Evolutionary conservation across 2,329 filamentous ascomycete species (phyloP), one percentile per base, ranked within the genome.

Genomic region (Periconia macrospinosa): DNA sequence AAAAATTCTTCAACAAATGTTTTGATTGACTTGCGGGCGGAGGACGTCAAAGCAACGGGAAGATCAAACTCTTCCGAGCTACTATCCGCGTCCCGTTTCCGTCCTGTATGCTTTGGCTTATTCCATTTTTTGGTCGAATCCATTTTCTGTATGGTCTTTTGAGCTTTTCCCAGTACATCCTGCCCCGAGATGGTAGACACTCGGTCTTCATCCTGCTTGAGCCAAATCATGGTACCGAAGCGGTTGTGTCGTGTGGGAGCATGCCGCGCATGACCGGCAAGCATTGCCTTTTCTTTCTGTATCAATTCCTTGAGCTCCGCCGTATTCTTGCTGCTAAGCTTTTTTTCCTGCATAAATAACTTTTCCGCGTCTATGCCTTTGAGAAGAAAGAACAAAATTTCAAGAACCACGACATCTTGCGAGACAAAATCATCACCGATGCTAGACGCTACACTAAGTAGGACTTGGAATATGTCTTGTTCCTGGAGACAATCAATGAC

Each of bases 201-300:
- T 66, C 92, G 92, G 47, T 89, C 86, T 62, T 92, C 89, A 46
- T 92, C 89, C 52, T 92, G 82, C 76, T 96, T 91, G 37, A 99
- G 86, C 92, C 93, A 97, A 33, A 97, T 86, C 90, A 97, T 97
- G 11, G 92, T 96, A 2, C 94, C 94, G 67, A 97, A 99, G 33
- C 94, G 85, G 63, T 92, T 96, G 73, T 99, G 94, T 45, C 94
- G 82, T 2, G 91, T 92, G 0, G 92, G 90, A 2, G 89, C 90
- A 67, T 87, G 87, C 62, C 86, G 88, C 50, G 88, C 88, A 64
- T 92, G 88, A 46, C 88, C 83, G 63, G 88, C 86, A 50, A 91
- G 81, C 86, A 96, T 90, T n/a, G 87, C 84, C 2, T 87, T 86
- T 74, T 99, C 94, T 67, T 94, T 91, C 50, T 84, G 85, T 72